Conservation (phyloP, 2,329 filamentous ascomycete genomes). For the Verticillium albo-atrum region DNA sequence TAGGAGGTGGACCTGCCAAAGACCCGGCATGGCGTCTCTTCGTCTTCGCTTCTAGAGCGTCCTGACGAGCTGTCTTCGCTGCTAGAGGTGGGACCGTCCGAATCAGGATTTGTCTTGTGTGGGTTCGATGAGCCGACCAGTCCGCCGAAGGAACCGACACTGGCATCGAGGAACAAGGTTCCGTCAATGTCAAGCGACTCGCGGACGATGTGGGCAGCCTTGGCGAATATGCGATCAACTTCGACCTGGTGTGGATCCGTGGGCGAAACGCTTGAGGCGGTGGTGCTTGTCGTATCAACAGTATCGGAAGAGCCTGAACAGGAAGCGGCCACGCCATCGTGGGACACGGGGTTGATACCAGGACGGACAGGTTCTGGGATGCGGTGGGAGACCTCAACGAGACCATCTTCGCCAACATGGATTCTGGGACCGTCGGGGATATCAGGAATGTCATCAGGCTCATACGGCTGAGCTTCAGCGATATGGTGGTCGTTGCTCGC, state of each 20-base stretch:
- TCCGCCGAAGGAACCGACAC: slow-evolving; percentile 21
- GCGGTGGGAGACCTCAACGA: background rate
- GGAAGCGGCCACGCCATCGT: slow-evolving; percentile 1
- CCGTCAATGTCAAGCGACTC: slow-evolving; percentile 30
- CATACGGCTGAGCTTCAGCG: background rate
- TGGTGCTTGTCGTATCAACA: slow-evolving; percentile 5
- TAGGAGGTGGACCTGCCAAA: slow-evolving; percentile 25
- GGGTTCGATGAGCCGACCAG: slow-evolving; percentile 8
- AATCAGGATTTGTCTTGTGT: background rate
- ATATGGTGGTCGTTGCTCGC: background rate
- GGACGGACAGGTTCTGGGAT: slow-evolving; percentile 1
- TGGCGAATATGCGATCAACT: slow-evolving; percentile 28
- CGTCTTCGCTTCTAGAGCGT: slow-evolving; percentile 4
- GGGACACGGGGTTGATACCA: slow-evolving; percentile 4
- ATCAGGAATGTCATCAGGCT: background rate
- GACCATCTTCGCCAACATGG: background rate
- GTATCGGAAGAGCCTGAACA: slow-evolving; percentile 4
- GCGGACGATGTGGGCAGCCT: slow-evolving; percentile 37
- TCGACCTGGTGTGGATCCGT: slow-evolving; percentile 9
- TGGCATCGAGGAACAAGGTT: slow-evolving; percentile 12
- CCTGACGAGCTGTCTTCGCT: slow-evolving; percentile 15
- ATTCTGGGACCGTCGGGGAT: background rate
- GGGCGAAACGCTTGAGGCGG: slow-evolving; percentile 6
- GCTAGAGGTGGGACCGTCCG: slow-evolving; percentile 11
- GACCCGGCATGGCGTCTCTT: slow-evolving; percentile 21